Conservation (phyloP, 2,329 filamentous ascomycete species). For the Camillea tinctor region DNA sequence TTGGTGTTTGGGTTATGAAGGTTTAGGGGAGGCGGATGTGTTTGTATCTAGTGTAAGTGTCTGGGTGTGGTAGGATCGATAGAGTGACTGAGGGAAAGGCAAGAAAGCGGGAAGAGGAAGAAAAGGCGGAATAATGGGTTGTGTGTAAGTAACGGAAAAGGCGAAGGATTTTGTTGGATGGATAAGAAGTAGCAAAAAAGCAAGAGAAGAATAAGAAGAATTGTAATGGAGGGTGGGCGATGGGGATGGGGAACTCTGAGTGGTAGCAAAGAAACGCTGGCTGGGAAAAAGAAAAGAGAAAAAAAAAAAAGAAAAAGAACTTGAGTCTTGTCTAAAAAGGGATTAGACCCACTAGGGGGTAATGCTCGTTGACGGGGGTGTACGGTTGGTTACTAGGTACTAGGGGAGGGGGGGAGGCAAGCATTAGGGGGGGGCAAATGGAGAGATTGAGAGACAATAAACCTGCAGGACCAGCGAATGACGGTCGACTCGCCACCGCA, state of each 20-base stretch:
- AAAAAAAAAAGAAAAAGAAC: background rate
- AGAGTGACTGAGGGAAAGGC: slow-evolving; percentile 9
- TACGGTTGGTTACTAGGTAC: background rate
- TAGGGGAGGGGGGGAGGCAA: background rate
- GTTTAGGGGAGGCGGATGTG: background rate
- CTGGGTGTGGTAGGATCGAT: slow-evolving; percentile 20
- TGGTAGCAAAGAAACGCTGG: background rate
- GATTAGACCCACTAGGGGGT: background rate
- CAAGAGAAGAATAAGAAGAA: slow-evolving; percentile 8
- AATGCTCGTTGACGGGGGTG: background rate
- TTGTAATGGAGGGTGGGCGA: slow-evolving; percentile 13
- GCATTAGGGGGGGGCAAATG: background rate
- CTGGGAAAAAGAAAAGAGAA: background rate
- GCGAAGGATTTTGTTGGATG: slow-evolving; percentile 24
- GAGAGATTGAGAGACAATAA: slow-evolving; percentile 14
- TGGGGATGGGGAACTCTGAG: slow-evolving; percentile 1
- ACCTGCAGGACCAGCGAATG: slow-evolving; percentile 17
- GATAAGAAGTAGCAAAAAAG: background rate
- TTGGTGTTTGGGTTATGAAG: background rate
- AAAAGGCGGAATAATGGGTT: slow-evolving; percentile 12
- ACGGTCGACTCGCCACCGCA: slow-evolving; percentile 18
- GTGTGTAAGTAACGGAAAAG: slow-evolving; percentile 16
- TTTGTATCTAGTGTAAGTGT: background rate
- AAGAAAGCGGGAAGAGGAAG: slow-evolving; percentile 17
- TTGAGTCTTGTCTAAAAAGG: background rate